These are phyloP conservation scores for Phytophthora lateralis DNA, from an alignment of 352 stramenopile species.

Conservation along the genomic window DNA sequence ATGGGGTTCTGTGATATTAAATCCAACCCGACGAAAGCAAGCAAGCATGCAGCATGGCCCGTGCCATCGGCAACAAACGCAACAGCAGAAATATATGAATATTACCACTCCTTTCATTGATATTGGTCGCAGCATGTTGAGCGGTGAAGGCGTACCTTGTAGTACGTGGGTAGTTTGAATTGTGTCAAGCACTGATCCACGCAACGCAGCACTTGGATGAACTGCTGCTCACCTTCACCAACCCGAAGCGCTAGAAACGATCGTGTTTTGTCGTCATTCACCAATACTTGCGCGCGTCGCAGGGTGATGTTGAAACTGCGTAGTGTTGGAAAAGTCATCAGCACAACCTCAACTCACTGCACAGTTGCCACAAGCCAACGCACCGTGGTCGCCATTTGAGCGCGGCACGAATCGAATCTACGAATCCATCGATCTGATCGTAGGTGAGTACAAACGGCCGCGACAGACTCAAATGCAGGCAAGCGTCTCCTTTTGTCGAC, in stretches of 20 bases:
- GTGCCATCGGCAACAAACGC: slow-evolving; percentile 53
- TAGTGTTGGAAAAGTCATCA: not conserved
- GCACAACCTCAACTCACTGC: not conserved
- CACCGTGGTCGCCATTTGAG: slow-evolving; percentile 78
- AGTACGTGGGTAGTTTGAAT: slow-evolving; percentile 62
- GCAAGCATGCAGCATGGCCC: slow-evolving; percentile 7
- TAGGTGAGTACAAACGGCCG: slow-evolving; percentile 75
- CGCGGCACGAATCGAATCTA: slow-evolving; percentile 62
- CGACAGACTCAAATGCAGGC: slow-evolving; percentile 76
- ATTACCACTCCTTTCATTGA: slow-evolving; percentile 22
- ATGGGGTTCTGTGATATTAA: slow-evolving; percentile 61
- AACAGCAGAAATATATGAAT: slow-evolving; percentile 36
- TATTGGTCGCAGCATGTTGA: slow-evolving; percentile 1
- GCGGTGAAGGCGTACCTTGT: slow-evolving; percentile 47
- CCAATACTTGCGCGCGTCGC: slow-evolving; percentile 44
- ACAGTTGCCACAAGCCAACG: slow-evolving; percentile 1
- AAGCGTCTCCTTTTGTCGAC: slow-evolving; percentile 9
- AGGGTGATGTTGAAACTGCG: slow-evolving; percentile 58
- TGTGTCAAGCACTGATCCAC: slow-evolving; percentile 67
- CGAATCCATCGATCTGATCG: slow-evolving; percentile 72
- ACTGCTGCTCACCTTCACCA: slow-evolving; percentile 35
- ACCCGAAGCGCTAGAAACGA: slow-evolving; percentile 75
- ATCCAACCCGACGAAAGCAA: slow-evolving; percentile 10
- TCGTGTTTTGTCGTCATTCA: slow-evolving; percentile 79
- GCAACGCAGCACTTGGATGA: slow-evolving; percentile 51